Evolutionary conservation across 768 basidiomycete genomes (phyloP).

Genomic region (Arthromyces matolae): DNA sequence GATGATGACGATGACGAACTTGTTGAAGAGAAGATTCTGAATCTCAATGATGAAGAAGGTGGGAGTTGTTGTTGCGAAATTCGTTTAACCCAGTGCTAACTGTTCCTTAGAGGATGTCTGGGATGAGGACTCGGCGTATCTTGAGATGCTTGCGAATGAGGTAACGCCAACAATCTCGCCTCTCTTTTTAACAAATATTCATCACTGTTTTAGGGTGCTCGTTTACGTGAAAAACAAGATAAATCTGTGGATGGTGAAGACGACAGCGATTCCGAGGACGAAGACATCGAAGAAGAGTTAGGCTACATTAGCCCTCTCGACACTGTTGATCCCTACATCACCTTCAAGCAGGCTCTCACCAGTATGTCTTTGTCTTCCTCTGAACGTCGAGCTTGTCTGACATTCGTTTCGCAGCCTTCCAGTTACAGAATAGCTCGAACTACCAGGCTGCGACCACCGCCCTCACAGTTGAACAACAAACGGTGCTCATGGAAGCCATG

Average conservation of each 20-base stretch:
- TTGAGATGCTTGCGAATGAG: constrained; percentile 83
- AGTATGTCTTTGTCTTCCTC: constrained; percentile 40
- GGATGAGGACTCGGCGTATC: constrained; percentile 86
- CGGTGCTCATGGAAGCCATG: constrained; percentile 84
- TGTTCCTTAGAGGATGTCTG: constrained; percentile 70
- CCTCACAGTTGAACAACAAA: constrained; percentile 72
- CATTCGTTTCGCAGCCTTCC: constrained; percentile 50
- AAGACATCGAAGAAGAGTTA: constrained; percentile 75
- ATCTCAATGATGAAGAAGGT: constrained; percentile 69
- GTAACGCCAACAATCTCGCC: constrained; percentile 32
- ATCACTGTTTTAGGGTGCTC: too few species aligned
- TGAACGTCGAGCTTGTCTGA: constrained; percentile 1
- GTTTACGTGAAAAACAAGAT: constrained; percentile 62
- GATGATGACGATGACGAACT: constrained; percentile 42
- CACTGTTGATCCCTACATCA: constrained; percentile 67
- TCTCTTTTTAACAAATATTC: too few species aligned
- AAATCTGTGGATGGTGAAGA: constrained; percentile 49
- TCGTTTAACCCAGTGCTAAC: too few species aligned
- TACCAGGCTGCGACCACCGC: constrained; percentile 75
- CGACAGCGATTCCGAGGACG: constrained; percentile 49
- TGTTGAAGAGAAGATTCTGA: constrained; percentile 52
- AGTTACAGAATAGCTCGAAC: constrained; percentile 61
- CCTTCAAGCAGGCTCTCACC: constrained; percentile 76
- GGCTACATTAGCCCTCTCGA: constrained; percentile 85
- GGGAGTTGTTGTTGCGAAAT: too few species aligned